Evolutionary conservation across 257 asterid species (phyloP).

Genomic region (Salvia splendens): DNA sequence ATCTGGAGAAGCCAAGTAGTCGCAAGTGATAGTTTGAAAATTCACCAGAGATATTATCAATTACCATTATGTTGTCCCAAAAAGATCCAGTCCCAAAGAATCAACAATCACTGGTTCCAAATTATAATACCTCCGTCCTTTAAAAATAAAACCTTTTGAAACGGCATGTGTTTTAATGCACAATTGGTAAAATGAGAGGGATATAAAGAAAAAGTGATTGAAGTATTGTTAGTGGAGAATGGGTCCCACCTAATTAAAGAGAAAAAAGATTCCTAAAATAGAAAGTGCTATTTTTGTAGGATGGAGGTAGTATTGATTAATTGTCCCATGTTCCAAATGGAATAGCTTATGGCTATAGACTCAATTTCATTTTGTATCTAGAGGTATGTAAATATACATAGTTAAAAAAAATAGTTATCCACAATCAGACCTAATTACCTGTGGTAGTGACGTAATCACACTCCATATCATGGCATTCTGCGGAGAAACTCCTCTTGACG

Average conservation of each 20-base stretch:
- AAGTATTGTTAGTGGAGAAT: too few relatives aligned
- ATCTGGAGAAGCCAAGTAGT: background rate
- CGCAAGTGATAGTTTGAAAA: constrained; percentile 6
- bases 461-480: constrained; percentile 97
- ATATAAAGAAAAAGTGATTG: too few relatives aligned
- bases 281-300: too few relatives aligned
- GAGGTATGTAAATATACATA: background rate
- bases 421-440: constrained; percentile 50
- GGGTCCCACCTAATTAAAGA: too few relatives aligned
- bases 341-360: constrained; percentile 3
- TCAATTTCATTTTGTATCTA: background rate
- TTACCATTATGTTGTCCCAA: background rate
- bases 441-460: constrained; percentile 90
- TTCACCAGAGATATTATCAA: background rate
- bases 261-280: too few relatives aligned
- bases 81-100: background rate
- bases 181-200: too few relatives aligned
- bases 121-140: too few relatives aligned
- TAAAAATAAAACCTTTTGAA: too few relatives aligned
- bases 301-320: background rate
- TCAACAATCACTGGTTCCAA: constrained; percentile 1
- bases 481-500: constrained; percentile 96
- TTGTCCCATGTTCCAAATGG: constrained; percentile 20
- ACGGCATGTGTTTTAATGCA: too few relatives aligned
- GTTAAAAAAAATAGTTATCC: constrained; percentile 7